Evolutionary conservation across 768 basidiomycete species (phyloP), one percentile per base, ranked within the genome.

Genomic region (Termitomyces sp.): DNA sequence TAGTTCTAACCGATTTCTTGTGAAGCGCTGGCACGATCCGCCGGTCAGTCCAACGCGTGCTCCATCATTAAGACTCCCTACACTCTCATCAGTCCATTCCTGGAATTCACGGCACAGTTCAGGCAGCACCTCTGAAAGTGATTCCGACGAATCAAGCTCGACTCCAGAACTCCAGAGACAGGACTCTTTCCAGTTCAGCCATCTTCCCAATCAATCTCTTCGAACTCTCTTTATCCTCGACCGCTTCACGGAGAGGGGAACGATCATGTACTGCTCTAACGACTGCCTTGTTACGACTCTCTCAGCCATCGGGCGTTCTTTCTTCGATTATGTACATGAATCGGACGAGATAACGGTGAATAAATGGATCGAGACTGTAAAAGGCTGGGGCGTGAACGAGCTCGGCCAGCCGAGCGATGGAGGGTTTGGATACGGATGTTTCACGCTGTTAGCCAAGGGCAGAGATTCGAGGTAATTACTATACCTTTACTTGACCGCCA

Each of bases 361-460:
- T 26, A 79, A 76, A 53, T 91, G 88, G 88, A 85, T 92, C 52
- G 85, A 85, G 59, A 81, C 82, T 51, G 82, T 91, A 64, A 92
- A 92, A 67, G 80, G 83, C 2, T 91, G 90, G 86, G 90, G 90
- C 18, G 88, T 92, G 49, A 92, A 92, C 60, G 90, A 92, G 68
- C 80, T 83, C 3, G 90, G 90, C 0, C 87, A 88, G 69, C 90
- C 90, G 24, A 88, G 86, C 66, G 88, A 91, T 62, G 89, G 90
- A 34, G 90, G 90, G 1, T 92, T 92, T 67, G 90, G 88, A 16
- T 92, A 88, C 70, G 89, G 89, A 18, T 81, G 79, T 64, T 92
- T 92, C 63, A 72, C 69, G 42, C 64, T 90, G 3, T 69, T 79
- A 53, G 69, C 77, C 1, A 75, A 77, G 50, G 87, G 88, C 0